A percentile compares a stretch with the other conserved stretches of the same genome.
These are phyloP conservation scores for Sugiyamaella pinicola DNA, from an alignment of 1,139 yeast species.

Conservation along the genomic window DNA sequence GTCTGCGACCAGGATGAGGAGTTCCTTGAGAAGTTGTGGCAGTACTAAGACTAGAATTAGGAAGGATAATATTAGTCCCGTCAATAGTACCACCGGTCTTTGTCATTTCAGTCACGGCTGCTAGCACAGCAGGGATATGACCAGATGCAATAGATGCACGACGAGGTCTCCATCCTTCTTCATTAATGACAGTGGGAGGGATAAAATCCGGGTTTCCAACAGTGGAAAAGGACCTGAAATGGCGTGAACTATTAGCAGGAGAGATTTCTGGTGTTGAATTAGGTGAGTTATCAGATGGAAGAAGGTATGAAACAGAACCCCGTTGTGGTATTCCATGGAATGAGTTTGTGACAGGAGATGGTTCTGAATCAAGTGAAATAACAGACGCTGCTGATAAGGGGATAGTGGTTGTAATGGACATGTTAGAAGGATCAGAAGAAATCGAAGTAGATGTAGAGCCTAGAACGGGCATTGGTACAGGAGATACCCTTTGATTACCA, in stretches of 20 bases:
- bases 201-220: conserved; percentile 23
- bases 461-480: too few species aligned
- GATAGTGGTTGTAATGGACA: conserved; percentile 23
- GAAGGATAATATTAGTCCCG: conserved; percentile 2
- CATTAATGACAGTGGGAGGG: conserved; percentile 17
- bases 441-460: not conserved
- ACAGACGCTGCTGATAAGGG: not conserved
- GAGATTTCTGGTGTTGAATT: conserved; percentile 9
- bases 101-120: conserved; percentile 33
- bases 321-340: too few species aligned
- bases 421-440: conserved; percentile 48
- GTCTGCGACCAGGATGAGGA: conserved; percentile 11
- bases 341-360: not conserved
- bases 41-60: not conserved
- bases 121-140: conserved; percentile 36
- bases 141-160: conserved; percentile 40
- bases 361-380: not conserved
- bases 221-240: conserved; percentile 30
- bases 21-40: conserved; percentile 1
- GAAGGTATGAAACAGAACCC: not conserved
- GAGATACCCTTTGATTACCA: too few species aligned
- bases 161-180: conserved; percentile 34
- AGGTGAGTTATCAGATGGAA: conserved; percentile 4
- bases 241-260: conserved; percentile 20
- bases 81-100: conserved; percentile 14